Percentiles rank a stretch among this genome's conserved stretches.
These are phyloP conservation scores for Gnomoniopsis smithogilvyi DNA, from an alignment of 2,329 filamentous ascomycete species.

Conservation along the genomic window DNA sequence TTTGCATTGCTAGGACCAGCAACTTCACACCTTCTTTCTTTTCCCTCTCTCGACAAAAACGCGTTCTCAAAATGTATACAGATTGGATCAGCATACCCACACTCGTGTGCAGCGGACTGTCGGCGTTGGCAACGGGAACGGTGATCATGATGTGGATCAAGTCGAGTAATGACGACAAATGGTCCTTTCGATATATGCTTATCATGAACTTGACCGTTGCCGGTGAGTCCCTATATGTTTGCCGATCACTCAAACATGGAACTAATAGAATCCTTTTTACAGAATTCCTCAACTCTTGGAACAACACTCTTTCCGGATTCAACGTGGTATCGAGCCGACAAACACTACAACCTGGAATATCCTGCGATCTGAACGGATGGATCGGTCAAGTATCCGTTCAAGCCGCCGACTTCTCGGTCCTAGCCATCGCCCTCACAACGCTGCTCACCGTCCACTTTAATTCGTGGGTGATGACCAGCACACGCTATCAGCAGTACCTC, in stretches of 20 bases:
- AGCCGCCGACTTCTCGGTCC: constrained; percentile 16
- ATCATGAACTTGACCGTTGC: constrained; percentile 13
- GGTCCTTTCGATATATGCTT: constrained; percentile 11
- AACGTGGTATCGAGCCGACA: background rate
- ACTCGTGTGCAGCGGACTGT: constrained; percentile 12
- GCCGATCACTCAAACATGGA: background rate
- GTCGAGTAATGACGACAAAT: constrained; percentile 9
- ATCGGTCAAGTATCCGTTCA: constrained; percentile 15
- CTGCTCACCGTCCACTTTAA: constrained; percentile 12
- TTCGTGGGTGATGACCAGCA: constrained; percentile 3
- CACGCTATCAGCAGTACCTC: constrained; percentile 3
- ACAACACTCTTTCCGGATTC: constrained; percentile 13
- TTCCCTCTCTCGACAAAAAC: background rate
- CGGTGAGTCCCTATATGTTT: background rate
- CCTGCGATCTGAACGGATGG: constrained; percentile 14
- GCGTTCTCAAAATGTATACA: background rate
- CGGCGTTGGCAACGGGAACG: constrained; percentile 13
- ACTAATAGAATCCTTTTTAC: background rate
- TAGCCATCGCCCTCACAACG: constrained; percentile 13
- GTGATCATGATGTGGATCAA: constrained; percentile 11
- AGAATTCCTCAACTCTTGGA: constrained; percentile 15
- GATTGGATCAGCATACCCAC: constrained; percentile 9
- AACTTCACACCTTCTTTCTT: no score
- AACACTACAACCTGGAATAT: background rate
- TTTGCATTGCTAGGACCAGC: no score